phyloP scores from a whole-genome alignment of 2,329 filamentous ascomycete genomes.

The Thelonectria blattea region DNA sequence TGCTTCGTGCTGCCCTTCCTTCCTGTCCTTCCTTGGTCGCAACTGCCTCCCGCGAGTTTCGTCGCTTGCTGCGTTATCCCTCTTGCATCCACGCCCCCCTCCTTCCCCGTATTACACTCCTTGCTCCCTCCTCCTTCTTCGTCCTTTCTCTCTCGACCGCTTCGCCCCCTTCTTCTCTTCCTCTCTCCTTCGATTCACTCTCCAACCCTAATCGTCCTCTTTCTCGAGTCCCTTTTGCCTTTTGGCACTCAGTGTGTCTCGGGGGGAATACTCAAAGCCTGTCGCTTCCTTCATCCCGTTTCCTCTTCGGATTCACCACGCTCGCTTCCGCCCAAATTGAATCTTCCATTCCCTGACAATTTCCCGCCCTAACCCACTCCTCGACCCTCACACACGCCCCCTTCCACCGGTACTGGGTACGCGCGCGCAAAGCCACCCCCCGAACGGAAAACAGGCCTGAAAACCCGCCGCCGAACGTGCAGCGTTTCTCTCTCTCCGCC shows the following conservation, averaged over 20 bases:
- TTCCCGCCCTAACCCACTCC: conserved; percentile 14
- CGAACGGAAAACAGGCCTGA: conserved; percentile 28
- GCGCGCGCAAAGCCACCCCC: conserved; percentile 21
- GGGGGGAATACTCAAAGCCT: conserved; percentile 19
- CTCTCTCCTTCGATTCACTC: conserved; percentile 15
- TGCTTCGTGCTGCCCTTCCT: background rate
- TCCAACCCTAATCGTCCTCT: conserved; percentile 4
- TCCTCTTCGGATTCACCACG: conserved; percentile 3
- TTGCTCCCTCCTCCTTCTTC: conserved; percentile 8
- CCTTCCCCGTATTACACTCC: background rate
- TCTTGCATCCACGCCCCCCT: conserved; percentile 6
- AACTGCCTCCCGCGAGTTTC: background rate
- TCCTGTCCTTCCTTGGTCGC: background rate
- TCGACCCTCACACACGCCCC: conserved; percentile 15
- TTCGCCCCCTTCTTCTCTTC: conserved; percentile 9
- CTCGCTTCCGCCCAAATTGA: conserved; percentile 12
- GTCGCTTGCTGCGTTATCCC: conserved; percentile 9
- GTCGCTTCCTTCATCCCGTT: conserved; percentile 12
- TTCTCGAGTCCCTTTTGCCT: conserved; percentile 1
- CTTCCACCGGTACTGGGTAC: background rate
- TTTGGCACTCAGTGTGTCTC: background rate
- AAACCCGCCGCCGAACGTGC: conserved; percentile 37
- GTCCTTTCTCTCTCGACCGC: conserved; percentile 3
- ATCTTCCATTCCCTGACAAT: conserved; percentile 27
- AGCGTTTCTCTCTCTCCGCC: conserved; percentile 33